Evolutionary conservation across 2,329 filamentous ascomycete species (phyloP), one percentile per base, ranked within the genome.

Genomic region (Thelonectria rubi): DNA sequence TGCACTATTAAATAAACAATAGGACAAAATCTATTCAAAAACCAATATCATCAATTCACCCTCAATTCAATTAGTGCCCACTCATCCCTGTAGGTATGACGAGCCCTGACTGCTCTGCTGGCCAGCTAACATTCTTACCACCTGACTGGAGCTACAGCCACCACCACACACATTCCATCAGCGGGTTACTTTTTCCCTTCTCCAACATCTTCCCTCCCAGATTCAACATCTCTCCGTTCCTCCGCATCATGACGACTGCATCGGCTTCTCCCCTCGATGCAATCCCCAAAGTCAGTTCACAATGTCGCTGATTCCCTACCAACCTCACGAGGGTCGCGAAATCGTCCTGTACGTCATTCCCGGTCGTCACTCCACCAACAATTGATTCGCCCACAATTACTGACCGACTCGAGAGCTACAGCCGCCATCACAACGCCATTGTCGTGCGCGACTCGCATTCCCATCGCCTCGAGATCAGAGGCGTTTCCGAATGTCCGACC

Each of bases 381-480:
- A 45, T 17, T 43, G 45, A 40, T 17, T 43, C 12, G 37, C 43
- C 48, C 49, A 40, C 26, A 30, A 30, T 30, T 30, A 24, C 68
- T 71, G 18, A 62, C 45, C 32, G 34, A 37, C 34, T 15, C 9
- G 32, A 39, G 14, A 49, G 45, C 48, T 51, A 21, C 72, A 98
- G 95, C 54, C 95, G 94, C 64, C 93, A 97, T 76, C 91, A 92
- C 73, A 93, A 97, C 79, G 91, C 94, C 20, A 89, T 99, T 59
- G 95, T 99, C 46, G 89, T 98, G 39, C 94, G 92, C 73, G 94
- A 99, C 78, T 91, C 89, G 48, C 84, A 88, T 30, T 97, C 94
- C 7, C 90, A 90, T 65, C 91, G 94, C 70, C 87, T 99, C 66
- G 92, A 93, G 69, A 90, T 97, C 53, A 90, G 91, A 63, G 88